A percentile compares a stretch with the other conserved stretches of the same genome.
Conservation (phyloP, 345 rosid species). For the Ailanthus altissimus region DNA sequence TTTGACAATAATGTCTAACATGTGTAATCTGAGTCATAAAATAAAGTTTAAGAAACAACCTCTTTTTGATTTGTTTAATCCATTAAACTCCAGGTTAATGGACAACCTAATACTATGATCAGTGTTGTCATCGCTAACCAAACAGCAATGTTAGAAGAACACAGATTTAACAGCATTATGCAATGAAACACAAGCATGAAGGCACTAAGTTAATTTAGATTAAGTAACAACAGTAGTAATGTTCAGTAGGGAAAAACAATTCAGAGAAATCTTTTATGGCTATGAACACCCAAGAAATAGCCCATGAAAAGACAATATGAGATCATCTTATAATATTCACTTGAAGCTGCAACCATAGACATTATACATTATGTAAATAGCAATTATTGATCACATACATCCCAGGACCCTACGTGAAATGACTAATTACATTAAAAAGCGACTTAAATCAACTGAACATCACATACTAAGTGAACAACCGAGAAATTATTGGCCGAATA, state of each 20-base stretch:
- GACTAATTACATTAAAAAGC: background rate
- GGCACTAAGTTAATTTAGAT: background rate
- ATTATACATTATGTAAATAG: background rate
- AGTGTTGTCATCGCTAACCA: background rate
- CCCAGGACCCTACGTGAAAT: background rate
- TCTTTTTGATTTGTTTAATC: too few species aligned
- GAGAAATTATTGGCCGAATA: background rate
- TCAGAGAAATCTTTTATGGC: conserved; percentile 3
- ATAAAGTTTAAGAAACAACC: background rate
- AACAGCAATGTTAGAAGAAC: background rate
- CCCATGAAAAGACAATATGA: conserved; percentile 16
- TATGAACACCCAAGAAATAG: background rate
- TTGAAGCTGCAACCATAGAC: conserved; percentile 3
- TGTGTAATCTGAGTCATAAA: background rate
- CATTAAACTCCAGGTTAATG: background rate
- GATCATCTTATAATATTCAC: background rate
- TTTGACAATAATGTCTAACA: background rate
- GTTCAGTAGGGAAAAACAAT: background rate
- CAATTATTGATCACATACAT: background rate
- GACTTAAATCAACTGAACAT: background rate
- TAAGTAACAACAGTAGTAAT: background rate
- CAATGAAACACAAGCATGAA: background rate
- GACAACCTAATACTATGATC: background rate
- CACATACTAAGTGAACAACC: background rate
- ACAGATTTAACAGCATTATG: background rate